Evolutionary conservation across 306 rosid species (phyloP).

Genomic region (Prunus fruticosa): DNA sequence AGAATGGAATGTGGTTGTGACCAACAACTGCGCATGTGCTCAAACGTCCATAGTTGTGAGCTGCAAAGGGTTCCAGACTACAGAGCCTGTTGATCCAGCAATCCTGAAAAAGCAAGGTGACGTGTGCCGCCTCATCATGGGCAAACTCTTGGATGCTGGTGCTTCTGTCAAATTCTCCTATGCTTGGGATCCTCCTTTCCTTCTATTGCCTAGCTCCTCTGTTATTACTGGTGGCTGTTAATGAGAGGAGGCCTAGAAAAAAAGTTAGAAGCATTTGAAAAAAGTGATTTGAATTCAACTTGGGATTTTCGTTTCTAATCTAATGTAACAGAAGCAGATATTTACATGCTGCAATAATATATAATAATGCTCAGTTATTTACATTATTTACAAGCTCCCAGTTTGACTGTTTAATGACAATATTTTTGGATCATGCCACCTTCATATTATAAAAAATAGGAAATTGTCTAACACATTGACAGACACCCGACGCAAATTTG

Average conservation of each 20-base stretch:
- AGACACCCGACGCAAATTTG: too few species aligned
- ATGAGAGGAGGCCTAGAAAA: neutral
- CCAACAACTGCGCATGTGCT: conserved; percentile 44
- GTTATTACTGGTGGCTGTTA: conserved; percentile 10
- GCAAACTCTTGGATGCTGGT: conserved; percentile 16
- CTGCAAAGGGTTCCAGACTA: conserved; percentile 43
- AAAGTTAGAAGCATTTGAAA: neutral
- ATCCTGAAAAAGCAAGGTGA: conserved; percentile 25
- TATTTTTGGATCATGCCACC: too few species aligned
- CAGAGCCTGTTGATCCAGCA: conserved; percentile 29
- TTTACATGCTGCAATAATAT: neutral
- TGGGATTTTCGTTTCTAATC: neutral
- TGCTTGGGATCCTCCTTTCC: conserved; percentile 61
- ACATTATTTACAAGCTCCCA: too few species aligned
- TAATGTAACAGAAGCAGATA: neutral
- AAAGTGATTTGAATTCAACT: neutral
- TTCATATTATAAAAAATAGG: too few species aligned
- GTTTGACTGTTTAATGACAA: too few species aligned
- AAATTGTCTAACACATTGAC: too few species aligned
- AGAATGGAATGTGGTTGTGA: conserved; percentile 59
- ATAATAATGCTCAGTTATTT: too few species aligned
- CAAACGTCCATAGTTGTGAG: conserved; percentile 29
- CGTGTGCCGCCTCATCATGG: conserved; percentile 40
- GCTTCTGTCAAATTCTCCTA: conserved; percentile 41
- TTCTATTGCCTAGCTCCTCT: conserved; percentile 35